phyloP scores from a whole-genome alignment of 2,329 filamentous ascomycete genomes.

The Phaeosphaeria sp. region DNA sequence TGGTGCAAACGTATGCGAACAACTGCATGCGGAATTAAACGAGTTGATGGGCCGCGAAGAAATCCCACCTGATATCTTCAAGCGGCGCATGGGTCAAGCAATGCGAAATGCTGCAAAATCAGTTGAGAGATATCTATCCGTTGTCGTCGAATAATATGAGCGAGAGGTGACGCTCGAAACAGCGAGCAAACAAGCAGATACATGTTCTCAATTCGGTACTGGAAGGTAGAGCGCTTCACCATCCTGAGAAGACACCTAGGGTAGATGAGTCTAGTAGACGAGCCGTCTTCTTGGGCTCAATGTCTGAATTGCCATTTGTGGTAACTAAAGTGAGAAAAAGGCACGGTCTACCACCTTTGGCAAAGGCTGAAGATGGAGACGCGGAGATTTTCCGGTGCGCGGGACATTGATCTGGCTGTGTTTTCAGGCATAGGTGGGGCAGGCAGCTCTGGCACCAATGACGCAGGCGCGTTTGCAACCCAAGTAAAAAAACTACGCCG shows the following conservation, averaged over 20 bases:
- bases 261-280: too few relatives aligned
- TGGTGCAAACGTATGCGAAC: background rate
- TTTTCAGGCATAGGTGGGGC: background rate
- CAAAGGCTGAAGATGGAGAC: background rate
- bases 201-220: background rate
- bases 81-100: background rate
- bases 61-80: background rate
- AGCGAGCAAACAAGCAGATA: background rate
- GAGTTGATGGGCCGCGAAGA: background rate
- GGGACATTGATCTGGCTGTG: background rate
- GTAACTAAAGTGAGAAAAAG: background rate
- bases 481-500: constrained; percentile 27
- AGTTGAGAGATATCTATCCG: background rate
- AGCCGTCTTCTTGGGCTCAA: too few relatives aligned
- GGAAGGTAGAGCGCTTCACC: background rate
- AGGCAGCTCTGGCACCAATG: constrained; percentile 19
- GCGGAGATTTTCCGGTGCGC: background rate
- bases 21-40: background rate
- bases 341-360: background rate
- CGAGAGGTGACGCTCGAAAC: background rate
- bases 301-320: background rate
- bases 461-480: constrained; percentile 30
- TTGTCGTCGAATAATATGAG: background rate
- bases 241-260: background rate
- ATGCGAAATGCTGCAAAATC: background rate